phyloP scores from a whole-genome alignment of 805 yeast genomes.

The Saccharomycopsis sp. region DNA sequence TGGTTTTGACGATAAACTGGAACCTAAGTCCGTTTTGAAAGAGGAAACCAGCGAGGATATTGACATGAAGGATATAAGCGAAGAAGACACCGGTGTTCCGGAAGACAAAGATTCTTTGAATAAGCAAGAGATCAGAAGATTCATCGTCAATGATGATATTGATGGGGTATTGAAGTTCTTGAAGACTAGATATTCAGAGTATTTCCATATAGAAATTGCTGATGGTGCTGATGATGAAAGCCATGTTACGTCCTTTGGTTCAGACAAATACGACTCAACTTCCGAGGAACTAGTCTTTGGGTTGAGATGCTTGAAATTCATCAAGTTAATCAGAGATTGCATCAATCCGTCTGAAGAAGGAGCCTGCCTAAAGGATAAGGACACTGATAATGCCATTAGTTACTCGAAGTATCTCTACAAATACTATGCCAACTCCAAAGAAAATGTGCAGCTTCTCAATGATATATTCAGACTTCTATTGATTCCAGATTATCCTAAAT shows the following conservation, averaged over 20 bases:
- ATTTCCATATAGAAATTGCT: conserved; percentile 1
- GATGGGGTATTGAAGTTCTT: conserved; percentile 1
- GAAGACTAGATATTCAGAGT: not conserved
- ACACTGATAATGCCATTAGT: conserved; percentile 5
- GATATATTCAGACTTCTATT: conserved; percentile 9
- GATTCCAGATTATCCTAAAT: not conserved
- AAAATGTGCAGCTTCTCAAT: conserved; percentile 5
- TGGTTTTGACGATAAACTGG: not conserved
- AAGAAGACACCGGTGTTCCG: not conserved
- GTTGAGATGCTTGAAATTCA: conserved; percentile 13
- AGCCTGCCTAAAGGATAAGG: not conserved
- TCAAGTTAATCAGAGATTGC: conserved; percentile 9
- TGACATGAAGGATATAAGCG: not conserved
- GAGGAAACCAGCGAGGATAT: not conserved
- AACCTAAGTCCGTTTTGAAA: not conserved
- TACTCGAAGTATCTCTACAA: conserved; percentile 9
- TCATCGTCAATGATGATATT: conserved; percentile 3
- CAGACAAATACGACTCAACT: not conserved
- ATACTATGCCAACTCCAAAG: not conserved
- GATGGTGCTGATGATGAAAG: conserved; percentile 6
- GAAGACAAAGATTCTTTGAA: not conserved
- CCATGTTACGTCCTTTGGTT: no score
- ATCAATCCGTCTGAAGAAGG: not conserved
- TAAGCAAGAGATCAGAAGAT: conserved; percentile 2
- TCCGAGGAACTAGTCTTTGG: conserved; percentile 10